Evolutionary conservation across 192 early-diverging fungal genomes (phyloP), one percentile per base, ranked within the genome.

Genomic region (Piromyces finnis): DNA sequence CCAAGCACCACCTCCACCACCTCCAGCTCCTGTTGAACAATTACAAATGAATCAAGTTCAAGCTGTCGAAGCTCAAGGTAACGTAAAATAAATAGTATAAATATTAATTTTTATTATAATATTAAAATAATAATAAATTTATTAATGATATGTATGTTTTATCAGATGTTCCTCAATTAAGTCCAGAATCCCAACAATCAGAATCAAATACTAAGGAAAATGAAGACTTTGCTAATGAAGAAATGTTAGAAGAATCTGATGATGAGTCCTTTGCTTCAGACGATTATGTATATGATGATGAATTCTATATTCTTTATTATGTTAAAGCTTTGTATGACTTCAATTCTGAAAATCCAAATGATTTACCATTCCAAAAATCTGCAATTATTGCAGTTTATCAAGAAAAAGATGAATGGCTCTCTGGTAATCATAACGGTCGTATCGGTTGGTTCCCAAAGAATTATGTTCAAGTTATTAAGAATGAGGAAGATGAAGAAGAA

Each of bases 321-420:
- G 30, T 51, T 3, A 82, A 80, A 30, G 83, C 85, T 16, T 51
- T 88, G 3, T 88, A 89, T 81, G 84, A 82, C 27, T 93, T 89
- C 78, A 82, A 86, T 51, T 83, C 84, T 12, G 84, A 80, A 18
- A 83, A 87, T 22, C 81, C 81, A 17, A 90, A 93, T 78, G 91
- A 93, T 81, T 80, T 93, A 28, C 78, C 29, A 22, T 84, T 93
- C 29, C 78, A 78, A 26, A 84, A 84, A 37, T 86, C 85, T n/a
- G 87, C 90, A 68, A 80, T 90, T 27, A 79, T 92, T 29, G 81
- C 84, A 29, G 90, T 92, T 26, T 86, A 89, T 83, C 84, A 85
- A 68, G 89, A 92, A 81, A 83, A 90, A 30, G 89, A 90, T 36
- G 91, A 93, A 37, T 93, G 92, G 92, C 85, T 90, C 79, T 91